These are phyloP conservation scores for Russula virescens DNA, from an alignment of 768 basidiomycete species.

Conservation along the genomic window DNA sequence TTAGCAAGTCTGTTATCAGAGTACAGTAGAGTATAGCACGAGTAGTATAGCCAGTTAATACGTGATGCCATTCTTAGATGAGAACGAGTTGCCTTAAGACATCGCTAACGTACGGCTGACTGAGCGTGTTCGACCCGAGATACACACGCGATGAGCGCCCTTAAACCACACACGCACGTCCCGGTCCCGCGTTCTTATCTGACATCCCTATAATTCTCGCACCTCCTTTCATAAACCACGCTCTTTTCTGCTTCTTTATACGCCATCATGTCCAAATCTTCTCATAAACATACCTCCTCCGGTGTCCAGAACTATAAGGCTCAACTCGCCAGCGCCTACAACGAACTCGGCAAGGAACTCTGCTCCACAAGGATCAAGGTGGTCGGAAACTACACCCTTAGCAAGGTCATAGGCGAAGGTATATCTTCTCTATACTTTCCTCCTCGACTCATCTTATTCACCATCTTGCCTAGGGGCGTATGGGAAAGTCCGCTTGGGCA, in stretches of 20 bases:
- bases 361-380: constrained; percentile 86
- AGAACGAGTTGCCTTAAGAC: constrained; percentile 1
- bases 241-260: constrained; percentile 19
- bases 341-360: constrained; percentile 94
- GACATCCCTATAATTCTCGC: constrained; percentile 21
- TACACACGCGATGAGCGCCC: constrained; percentile 2
- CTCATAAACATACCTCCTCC: constrained; percentile 31
- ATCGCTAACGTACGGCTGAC: not conserved
- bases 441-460: not conserved
- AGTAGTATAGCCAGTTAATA: too few species aligned
- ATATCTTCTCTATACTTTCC: constrained; percentile 26
- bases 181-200: constrained; percentile 14
- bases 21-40: too few species aligned
- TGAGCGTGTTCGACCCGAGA: not conserved
- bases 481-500: constrained; percentile 92
- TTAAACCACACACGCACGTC: constrained; percentile 10
- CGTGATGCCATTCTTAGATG: constrained; percentile 5
- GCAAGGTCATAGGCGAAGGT: constrained; percentile 95
- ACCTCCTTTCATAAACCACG: constrained; percentile 11
- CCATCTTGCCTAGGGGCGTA: constrained; percentile 63
- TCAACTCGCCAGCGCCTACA: constrained; percentile 91
- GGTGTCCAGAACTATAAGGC: constrained; percentile 62
- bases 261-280: constrained; percentile 23
- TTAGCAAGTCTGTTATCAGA: too few species aligned
- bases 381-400: constrained; percentile 91